A percentile compares a stretch with the other conserved stretches of the same genome.
Evolutionary conservation across 2,329 filamentous ascomycete genomes (phyloP).

Genomic region (Claviceps sp.): DNA sequence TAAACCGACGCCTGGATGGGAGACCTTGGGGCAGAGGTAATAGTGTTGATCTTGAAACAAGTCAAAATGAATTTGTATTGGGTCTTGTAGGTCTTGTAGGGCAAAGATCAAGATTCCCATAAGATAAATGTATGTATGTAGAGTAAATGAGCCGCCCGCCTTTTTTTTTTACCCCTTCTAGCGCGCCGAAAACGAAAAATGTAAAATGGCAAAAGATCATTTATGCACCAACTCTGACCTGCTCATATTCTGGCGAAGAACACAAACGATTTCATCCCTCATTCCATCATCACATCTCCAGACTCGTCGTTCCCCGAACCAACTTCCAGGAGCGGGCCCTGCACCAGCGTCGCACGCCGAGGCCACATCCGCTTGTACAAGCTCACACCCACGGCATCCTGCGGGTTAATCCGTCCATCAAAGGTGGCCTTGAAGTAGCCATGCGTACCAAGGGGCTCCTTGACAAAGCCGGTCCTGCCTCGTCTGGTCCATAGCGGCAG

Average conservation of each 20-base stretch:
- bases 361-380: slow-evolving; percentile 81
- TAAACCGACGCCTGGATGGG: slow-evolving; percentile 41
- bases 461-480: slow-evolving; percentile 80
- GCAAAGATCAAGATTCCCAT: not conserved
- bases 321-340: slow-evolving; percentile 28
- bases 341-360: slow-evolving; percentile 42
- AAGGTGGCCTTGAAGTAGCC: slow-evolving; percentile 99
- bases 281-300: slow-evolving; percentile 24
- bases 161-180: no score
- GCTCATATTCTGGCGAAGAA: no score
- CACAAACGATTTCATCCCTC: not conserved
- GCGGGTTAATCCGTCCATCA: slow-evolving; percentile 88
- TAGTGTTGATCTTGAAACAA: not conserved
- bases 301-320: slow-evolving; percentile 7
- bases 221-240: no score
- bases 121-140: no score
- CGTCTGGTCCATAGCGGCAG: slow-evolving; percentile 87
- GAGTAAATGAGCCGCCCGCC: no score
- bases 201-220: no score
- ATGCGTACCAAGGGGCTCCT: slow-evolving; percentile 88
- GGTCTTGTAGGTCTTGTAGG: not conserved
- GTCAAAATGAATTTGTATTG: not conserved
- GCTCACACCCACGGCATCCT: slow-evolving; percentile 86
- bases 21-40: slow-evolving; percentile 22
- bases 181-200: no score